Base-by-base conservation (phyloP, 164 flowering plant genomes). In the Berberis vulgaris region DNA sequence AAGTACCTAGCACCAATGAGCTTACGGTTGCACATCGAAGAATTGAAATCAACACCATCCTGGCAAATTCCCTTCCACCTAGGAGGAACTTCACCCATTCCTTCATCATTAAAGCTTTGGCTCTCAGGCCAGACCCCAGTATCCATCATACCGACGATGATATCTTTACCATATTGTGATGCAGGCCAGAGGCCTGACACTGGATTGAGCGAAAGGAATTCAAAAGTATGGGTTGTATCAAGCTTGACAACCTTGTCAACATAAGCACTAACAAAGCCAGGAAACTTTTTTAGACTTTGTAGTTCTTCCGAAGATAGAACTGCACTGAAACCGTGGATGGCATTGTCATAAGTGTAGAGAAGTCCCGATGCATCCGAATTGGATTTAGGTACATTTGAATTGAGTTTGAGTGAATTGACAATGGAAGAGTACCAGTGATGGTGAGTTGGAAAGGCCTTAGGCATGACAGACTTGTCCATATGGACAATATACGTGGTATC, bases 111-210 rank as follows among this genome's bases (percentile, higher is more conserved):
- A 61, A 71, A 86, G 79, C 94, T 84, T 3, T 47, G 62, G 44
- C 81, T 79, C 72, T 89, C 96, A 0, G 94, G 94, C 94, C 93
- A 87, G 1, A 87, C 62, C 1, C 91, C 91, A 0, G 79, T 67
- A 69, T 89, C 96, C 40, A 89, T 63, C 7, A 86, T 67, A 0
- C 94, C 94, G 7, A 87, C 57, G 39, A 89, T 82, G 3, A 87
- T 78, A 43, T 77, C 91, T 43, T 78, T 57, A 5, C 87, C 87
- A 43, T 65, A 82, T 5, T 73, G 40, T 1, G 87, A 77, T 26
- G 74, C 81, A 1, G 84, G 87, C 88, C 87, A 81, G 0, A 79
- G 68, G 7, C 89, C 86, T 0, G 64, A 5, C 5, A 2, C 7
- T 0, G 71, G 26, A 49, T 76, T 82, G 11, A 84, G 82, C 26